Evolutionary conservation across 2,329 filamentous ascomycete species (phyloP).

Genomic region (Fonsecaea multimorphosa): DNA sequence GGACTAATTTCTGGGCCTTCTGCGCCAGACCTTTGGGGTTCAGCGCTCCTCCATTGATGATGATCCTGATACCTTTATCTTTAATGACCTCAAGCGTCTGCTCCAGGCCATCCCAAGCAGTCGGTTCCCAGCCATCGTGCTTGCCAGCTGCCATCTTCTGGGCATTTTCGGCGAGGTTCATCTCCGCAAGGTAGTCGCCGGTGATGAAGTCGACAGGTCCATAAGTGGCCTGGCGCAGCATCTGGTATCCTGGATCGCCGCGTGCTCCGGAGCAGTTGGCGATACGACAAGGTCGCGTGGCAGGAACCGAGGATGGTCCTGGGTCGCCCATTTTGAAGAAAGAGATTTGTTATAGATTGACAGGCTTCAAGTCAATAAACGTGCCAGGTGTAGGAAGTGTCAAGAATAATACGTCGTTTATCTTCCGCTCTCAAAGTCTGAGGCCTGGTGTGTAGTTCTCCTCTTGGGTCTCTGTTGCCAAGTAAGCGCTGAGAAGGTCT

Average conservation of each 20-base stretch:
- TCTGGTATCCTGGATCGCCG: constrained; percentile 46
- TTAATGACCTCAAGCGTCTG: constrained; percentile 55
- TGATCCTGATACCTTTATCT: constrained; percentile 59
- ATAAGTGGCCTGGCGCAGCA: constrained; percentile 46
- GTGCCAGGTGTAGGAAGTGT: neutral
- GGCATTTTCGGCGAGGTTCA: constrained; percentile 55
- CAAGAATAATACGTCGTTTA: neutral
- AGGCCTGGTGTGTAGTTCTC: neutral
- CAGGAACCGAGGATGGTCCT: constrained; percentile 12
- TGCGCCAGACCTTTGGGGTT: constrained; percentile 61
- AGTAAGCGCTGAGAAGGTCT: neutral
- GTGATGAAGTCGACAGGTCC: constrained; percentile 59
- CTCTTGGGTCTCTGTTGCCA: neutral
- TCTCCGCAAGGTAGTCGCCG: constrained; percentile 59
- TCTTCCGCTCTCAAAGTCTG: neutral
- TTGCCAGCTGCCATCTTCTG: constrained; percentile 49
- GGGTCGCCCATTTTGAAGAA: constrained; percentile 32
- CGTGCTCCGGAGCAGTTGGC: constrained; percentile 47
- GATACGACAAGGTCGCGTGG: constrained; percentile 42
- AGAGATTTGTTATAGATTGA: neutral
- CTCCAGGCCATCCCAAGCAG: constrained; percentile 57
- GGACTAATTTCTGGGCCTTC: constrained; percentile 45
- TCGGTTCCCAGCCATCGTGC: constrained; percentile 54
- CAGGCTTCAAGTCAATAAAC: neutral
- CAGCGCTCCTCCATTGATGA: constrained; percentile 63